A percentile compares a stretch with the other conserved stretches of the same genome.
phyloP scores from a whole-genome alignment of 148 eudicot genomes.

The Vaccinium macrocarpon region DNA sequence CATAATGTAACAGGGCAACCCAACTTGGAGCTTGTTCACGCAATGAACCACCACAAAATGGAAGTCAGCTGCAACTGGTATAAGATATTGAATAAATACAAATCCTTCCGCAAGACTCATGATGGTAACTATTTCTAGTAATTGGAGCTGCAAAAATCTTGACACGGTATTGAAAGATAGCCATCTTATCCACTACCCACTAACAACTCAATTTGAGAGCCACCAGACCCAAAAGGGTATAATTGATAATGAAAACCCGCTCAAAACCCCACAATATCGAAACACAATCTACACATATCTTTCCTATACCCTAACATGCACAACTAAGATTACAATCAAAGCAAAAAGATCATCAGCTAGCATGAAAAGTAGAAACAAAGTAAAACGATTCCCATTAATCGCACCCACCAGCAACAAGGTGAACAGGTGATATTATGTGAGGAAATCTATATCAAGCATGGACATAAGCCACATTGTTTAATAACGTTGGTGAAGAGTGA shows the following conservation, averaged over 20 bases:
- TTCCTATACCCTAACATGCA: not conserved
- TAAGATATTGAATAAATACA: not conserved
- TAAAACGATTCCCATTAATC: not conserved
- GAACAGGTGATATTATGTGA: not conserved
- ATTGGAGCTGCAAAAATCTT: not conserved
- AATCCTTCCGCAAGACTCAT: not conserved
- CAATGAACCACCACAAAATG: not conserved
- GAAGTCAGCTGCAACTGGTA: not conserved
- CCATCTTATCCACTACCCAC: not conserved
- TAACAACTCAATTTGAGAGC: not conserved
- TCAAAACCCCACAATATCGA: not conserved
- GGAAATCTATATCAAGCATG: not conserved
- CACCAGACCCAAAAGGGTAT: not conserved
- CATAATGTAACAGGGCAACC: conserved; percentile 25
- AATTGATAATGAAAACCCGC: not conserved
- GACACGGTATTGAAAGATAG: not conserved
- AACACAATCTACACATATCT: not conserved
- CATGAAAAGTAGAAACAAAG: not conserved
- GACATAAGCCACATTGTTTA: not conserved
- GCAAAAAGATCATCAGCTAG: not conserved
- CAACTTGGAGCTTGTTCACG: conserved; percentile 14
- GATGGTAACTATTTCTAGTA: not conserved
- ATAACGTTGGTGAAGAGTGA: not conserved
- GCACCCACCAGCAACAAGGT: not conserved
- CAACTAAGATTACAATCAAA: not conserved